Base-by-base conservation (phyloP, 768 basidiomycete species). In the Serpula lacrymans region DNA sequence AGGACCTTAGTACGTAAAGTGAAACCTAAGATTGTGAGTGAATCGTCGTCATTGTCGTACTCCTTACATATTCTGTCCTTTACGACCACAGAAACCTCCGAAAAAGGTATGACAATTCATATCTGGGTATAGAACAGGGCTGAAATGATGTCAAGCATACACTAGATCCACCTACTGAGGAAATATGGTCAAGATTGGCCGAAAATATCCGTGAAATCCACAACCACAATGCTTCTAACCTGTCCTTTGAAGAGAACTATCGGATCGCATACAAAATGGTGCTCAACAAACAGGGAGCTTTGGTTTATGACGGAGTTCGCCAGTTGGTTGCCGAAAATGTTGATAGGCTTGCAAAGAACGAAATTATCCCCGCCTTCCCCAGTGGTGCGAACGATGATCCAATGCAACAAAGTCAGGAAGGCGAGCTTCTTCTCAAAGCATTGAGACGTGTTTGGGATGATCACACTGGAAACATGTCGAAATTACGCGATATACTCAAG, bases 211-310 rank as follows among this genome's bases (percentile, higher is more conserved):
- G 80, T 43, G 91, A 95, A 71, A 97, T 99, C 37, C 91, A 95
- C 60, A 85, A 89, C 51, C 90, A 95, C 63, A 91, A 95, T 61
- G 90, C 92, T 3, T 78, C 81, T 35, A 84, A 82, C 52, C 77
- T 99, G 24, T 88, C 85, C 16, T 94, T 86, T 51, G 90, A 98
- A 60, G 93, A 94, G 65, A 89, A 91, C 50, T 91, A 96, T 60
- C 78, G 95, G 30, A 92, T 87, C 59, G 91, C 85, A 14, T 96
- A 96, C 66, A 92, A 93, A 58, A 82, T 98, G 77, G 93, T 96
- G 4, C 75, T 96, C 4, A 76, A 84, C 55, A 89, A 88, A 59
- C 76, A 84, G 39, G 92, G 91, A 3, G 82, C 84, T 42, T 78
- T 75, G 65, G 71, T 99, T 17, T 98, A 98, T 64, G 80, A 82